phyloP scores from a whole-genome alignment of 441 rosid species.

The Syzygium syzygioides region DNA sequence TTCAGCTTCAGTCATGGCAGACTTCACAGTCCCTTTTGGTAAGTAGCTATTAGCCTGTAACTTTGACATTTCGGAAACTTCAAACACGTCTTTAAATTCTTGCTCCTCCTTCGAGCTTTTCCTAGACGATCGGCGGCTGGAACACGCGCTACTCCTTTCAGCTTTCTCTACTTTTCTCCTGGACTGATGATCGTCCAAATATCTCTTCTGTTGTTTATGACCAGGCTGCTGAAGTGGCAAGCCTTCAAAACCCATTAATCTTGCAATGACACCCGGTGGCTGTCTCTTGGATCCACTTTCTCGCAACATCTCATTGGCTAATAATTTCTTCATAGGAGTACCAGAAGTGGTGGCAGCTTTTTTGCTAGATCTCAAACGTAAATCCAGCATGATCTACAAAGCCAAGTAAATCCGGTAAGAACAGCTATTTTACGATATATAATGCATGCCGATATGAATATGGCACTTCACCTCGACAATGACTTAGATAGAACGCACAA shows the following conservation, averaged over 20 bases:
- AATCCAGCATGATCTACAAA: slow-evolving; percentile 37
- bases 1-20: slow-evolving; percentile 52
- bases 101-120: slow-evolving; percentile 74
- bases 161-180: slow-evolving; percentile 26
- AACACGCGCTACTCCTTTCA: slow-evolving; percentile 33
- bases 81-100: slow-evolving; percentile 92
- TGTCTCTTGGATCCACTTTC: slow-evolving; percentile 58
- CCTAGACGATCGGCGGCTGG: slow-evolving; percentile 41
- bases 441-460: neutral
- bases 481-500: neutral
- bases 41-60: slow-evolving; percentile 28
- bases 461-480: neutral
- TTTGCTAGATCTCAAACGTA: slow-evolving; percentile 33
- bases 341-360: slow-evolving; percentile 24
- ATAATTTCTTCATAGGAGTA: slow-evolving; percentile 61
- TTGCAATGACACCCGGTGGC: slow-evolving; percentile 76
- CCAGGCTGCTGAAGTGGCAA: slow-evolving; percentile 52
- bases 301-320: slow-evolving; percentile 78
- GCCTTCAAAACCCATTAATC: slow-evolving; percentile 94
- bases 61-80: slow-evolving; percentile 64
- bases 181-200: slow-evolving; percentile 23
- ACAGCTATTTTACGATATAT: neutral
- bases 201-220: slow-evolving; percentile 31
- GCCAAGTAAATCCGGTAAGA: slow-evolving; percentile 10
- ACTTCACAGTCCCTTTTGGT: slow-evolving; percentile 22